Conservation (phyloP, 306 rosid genomes). For the Prunus armeniaca region DNA sequence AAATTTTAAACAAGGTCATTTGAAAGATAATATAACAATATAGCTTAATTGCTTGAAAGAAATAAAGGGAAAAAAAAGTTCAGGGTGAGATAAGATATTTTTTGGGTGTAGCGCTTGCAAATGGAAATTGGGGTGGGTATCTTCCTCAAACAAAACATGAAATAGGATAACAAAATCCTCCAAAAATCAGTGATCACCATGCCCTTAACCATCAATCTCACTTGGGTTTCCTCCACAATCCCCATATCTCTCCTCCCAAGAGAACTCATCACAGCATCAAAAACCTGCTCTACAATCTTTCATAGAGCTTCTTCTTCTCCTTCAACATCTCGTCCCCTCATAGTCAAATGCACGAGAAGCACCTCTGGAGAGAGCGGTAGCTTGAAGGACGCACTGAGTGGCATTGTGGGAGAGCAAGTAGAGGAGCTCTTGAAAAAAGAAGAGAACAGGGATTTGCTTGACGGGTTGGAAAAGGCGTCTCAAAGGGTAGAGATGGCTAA, state of each 20-base stretch:
- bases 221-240: constrained; percentile 27
- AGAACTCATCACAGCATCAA: constrained; percentile 12
- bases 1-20: too few relatives aligned
- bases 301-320: constrained; percentile 17
- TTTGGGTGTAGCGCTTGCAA: neutral
- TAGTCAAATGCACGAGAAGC: constrained; percentile 33
- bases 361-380: constrained; percentile 19
- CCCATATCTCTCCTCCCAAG: constrained; percentile 20
- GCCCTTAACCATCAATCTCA: constrained; percentile 28
- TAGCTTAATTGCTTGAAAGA: too few relatives aligned
- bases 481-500: constrained; percentile 64
- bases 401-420: constrained; percentile 50
- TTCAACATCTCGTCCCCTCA: constrained; percentile 16
- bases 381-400: constrained; percentile 47
- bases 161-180: constrained; percentile 19
- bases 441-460: constrained; percentile 66
- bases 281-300: neutral
- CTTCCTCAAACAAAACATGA: neutral
- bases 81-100: too few relatives aligned
- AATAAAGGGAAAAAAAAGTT: too few relatives aligned
- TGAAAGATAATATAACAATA: too few relatives aligned
- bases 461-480: constrained; percentile 73
- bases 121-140: neutral
- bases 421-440: constrained; percentile 54
- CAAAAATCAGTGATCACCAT: constrained; percentile 9